phyloP scores from a whole-genome alignment of 805 yeast species.

The Yarrowia sp. region DNA sequence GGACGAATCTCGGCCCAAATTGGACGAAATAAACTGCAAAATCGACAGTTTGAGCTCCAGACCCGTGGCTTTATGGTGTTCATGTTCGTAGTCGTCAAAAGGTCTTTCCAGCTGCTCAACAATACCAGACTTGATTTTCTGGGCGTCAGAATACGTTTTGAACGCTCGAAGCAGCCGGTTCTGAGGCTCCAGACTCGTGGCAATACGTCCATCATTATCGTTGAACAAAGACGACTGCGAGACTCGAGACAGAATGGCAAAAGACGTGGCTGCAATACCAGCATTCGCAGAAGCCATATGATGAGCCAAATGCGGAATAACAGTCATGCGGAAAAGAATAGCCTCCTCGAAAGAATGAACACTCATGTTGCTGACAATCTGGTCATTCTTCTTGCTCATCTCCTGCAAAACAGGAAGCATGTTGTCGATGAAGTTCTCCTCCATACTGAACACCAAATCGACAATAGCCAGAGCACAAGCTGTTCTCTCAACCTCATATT shows the following conservation, averaged over 20 bases:
- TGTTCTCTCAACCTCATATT: conserved; percentile 9
- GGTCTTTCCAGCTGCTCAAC: conserved; percentile 60
- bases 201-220: conserved; percentile 33
- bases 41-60: conserved; percentile 54
- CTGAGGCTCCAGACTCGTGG: conserved; percentile 43
- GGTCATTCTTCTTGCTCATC: conserved; percentile 21
- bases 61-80: conserved; percentile 34
- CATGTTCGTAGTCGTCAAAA: conserved; percentile 29
- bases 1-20: conserved; percentile 44
- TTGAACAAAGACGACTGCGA: conserved; percentile 50
- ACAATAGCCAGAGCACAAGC: conserved; percentile 31
- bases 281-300: conserved; percentile 60
- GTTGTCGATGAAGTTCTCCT: conserved; percentile 57
- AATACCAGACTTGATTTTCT: conserved; percentile 67
- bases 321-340: conserved; percentile 62
- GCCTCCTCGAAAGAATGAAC: conserved; percentile 63
- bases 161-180: conserved; percentile 67
- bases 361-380: not conserved
- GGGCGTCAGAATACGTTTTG: conserved; percentile 74
- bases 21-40: conserved; percentile 53
- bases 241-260: conserved; percentile 52
- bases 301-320: conserved; percentile 69
- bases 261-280: conserved; percentile 50
- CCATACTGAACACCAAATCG: conserved; percentile 39
- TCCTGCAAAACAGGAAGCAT: conserved; percentile 33